A percentile compares a stretch with the other conserved stretches of the same genome.
Evolutionary conservation across 192 early-diverging fungal species (phyloP).

Genomic region (Lobosporangium transversale): DNA sequence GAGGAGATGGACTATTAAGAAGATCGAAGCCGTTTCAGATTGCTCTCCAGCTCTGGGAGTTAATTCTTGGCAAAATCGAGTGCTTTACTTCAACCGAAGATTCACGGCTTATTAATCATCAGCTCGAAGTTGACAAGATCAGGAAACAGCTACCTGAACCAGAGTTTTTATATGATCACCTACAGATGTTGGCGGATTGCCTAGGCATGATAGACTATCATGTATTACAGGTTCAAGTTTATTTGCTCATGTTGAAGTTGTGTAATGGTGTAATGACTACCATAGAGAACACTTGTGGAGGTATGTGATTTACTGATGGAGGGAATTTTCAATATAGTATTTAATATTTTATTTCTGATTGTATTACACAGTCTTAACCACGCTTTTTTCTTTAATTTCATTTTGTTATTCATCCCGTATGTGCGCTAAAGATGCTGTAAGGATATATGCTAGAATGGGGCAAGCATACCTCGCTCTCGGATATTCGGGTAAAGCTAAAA

Average conservation of each 20-base stretch:
- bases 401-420: neutral
- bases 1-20: constrained; percentile 32
- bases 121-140: constrained; percentile 32
- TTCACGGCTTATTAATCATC: constrained; percentile 2
- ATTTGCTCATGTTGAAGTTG: constrained; percentile 66
- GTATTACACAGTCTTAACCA: neutral
- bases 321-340: neutral
- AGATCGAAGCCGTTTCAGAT: constrained; percentile 56
- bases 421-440: constrained; percentile 64
- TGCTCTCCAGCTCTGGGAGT: constrained; percentile 70
- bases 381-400: neutral
- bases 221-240: constrained; percentile 62
- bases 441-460: constrained; percentile 61
- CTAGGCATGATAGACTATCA: constrained; percentile 67
- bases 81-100: constrained; percentile 42
- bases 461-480: constrained; percentile 70
- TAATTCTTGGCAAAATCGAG: constrained; percentile 57
- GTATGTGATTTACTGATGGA: constrained; percentile 10
- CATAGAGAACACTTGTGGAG: constrained; percentile 32
- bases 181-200: constrained; percentile 69
- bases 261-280: constrained; percentile 58
- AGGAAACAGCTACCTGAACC: constrained; percentile 56
- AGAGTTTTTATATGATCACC: constrained; percentile 60
- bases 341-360: too few relatives aligned
- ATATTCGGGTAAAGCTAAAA: constrained; percentile 77